Percentiles rank a stretch among this genome's conserved stretches.
Conservation (phyloP, 257 asterid species). For the Solanum etuberosum region DNA sequence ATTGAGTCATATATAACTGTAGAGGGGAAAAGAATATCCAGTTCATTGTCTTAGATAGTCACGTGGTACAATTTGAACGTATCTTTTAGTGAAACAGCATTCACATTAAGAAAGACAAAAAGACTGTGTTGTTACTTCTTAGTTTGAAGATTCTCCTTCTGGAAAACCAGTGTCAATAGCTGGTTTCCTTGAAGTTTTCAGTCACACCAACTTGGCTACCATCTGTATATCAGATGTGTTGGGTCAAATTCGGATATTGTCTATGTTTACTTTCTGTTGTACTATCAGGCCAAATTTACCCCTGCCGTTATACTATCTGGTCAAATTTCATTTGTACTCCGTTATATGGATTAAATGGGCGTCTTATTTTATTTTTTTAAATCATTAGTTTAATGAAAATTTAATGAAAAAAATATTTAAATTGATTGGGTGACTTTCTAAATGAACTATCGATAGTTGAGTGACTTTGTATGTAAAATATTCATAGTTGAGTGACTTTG, state of each 20-base stretch:
- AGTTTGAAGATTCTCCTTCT: not conserved
- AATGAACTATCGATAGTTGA: too few species aligned
- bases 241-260: not conserved
- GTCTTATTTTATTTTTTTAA: too few species aligned
- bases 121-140: not conserved
- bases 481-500: too few species aligned
- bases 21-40: not conserved
- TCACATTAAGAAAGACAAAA: not conserved
- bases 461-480: too few species aligned
- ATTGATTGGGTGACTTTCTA: too few species aligned
- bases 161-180: not conserved
- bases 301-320: not conserved
- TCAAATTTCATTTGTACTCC: not conserved
- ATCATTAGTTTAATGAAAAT: too few species aligned
- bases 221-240: not conserved
- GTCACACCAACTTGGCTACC: not conserved
- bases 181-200: not conserved
- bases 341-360: too few species aligned
- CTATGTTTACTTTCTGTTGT: not conserved
- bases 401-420: too few species aligned
- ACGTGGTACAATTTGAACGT: not conserved
- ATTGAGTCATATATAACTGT: too few species aligned
- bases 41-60: not conserved
- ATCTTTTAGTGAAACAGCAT: not conserved
- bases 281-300: not conserved